phyloP scores from a whole-genome alignment of 345 rosid genomes.

The Melastoma malabathricum region DNA sequence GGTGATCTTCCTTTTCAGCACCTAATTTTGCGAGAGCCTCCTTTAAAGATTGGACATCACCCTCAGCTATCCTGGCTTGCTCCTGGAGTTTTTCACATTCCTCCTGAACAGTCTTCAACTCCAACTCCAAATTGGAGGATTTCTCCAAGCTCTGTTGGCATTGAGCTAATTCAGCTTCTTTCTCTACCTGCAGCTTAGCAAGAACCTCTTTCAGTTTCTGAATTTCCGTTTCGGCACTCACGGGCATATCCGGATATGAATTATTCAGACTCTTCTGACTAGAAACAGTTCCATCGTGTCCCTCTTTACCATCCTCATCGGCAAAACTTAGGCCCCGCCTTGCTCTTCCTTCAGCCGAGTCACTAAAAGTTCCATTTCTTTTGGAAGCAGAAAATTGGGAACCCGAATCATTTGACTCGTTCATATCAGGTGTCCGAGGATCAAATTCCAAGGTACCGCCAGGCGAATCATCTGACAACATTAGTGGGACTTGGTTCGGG shows the following conservation, averaged over 20 bases:
- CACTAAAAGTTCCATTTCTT: constrained; percentile 53
- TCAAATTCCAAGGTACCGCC: constrained; percentile 31
- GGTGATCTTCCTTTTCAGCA: constrained; percentile 45
- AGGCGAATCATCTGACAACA: constrained; percentile 53
- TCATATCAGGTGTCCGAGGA: constrained; percentile 69
- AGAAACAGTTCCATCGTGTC: constrained; percentile 10
- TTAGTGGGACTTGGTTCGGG: constrained; percentile 73
- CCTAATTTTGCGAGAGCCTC: constrained; percentile 46
- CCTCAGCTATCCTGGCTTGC: constrained; percentile 64
- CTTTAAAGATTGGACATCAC: constrained; percentile 57
- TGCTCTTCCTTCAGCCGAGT: constrained; percentile 45
- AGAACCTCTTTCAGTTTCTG: constrained; percentile 59
- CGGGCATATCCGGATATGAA: constrained; percentile 44
- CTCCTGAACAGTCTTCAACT: constrained; percentile 55
- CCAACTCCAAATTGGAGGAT: constrained; percentile 54
- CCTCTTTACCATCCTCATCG: constrained; percentile 32
- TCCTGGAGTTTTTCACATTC: constrained; percentile 47
- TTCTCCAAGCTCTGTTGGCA: constrained; percentile 65
- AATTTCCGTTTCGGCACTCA: constrained; percentile 69
- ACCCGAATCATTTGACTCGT: constrained; percentile 45
- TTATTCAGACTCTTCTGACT: constrained; percentile 29
- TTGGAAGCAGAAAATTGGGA: constrained; percentile 24
- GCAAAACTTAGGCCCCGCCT: constrained; percentile 68
- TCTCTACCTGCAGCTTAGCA: constrained; percentile 76
- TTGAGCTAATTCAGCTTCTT: constrained; percentile 60